Percentiles rank a stretch among this genome's conserved stretches.
Evolutionary conservation across 441 rosid genomes (phyloP).

Genomic region (Geranium incanum): DNA sequence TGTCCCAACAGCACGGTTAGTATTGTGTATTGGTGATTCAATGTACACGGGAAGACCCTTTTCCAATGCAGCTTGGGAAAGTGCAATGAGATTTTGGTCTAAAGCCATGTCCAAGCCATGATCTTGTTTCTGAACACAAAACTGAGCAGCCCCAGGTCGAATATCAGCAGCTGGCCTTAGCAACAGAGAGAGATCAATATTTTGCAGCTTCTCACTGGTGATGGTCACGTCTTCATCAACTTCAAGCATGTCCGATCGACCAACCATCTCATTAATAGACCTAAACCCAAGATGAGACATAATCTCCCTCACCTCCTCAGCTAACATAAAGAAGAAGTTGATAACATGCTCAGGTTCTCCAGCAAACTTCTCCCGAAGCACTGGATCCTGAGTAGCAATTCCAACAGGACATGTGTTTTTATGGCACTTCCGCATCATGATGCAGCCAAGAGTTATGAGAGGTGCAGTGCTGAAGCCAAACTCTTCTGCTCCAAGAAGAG

Average conservation of each 20-base stretch:
- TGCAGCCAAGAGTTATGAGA: conserved; percentile 96
- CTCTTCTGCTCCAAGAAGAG: conserved; percentile 99
- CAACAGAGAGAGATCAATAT: conserved; percentile 80
- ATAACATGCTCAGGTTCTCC: conserved; percentile 99
- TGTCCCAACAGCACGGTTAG: conserved; percentile 98
- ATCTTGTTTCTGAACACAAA: conserved; percentile 93
- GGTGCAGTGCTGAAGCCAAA: conserved; percentile 99
- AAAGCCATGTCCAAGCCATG: conserved; percentile 95
- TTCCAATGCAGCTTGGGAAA: conserved; percentile 71
- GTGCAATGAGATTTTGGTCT: conserved; percentile 63
- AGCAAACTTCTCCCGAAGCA: conserved; percentile 94
- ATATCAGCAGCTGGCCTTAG: conserved; percentile 94
- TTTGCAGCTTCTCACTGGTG: conserved; percentile 78
- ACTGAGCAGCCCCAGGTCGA: conserved; percentile 92
- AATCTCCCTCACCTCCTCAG: conserved; percentile 96
- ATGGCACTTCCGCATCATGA: conserved; percentile 99
- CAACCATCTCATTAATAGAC: conserved; percentile 83
- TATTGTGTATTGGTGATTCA: conserved; percentile 74
- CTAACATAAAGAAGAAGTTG: conserved; percentile 97
- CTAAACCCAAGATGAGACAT: conserved; percentile 93
- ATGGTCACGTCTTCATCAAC: conserved; percentile 77
- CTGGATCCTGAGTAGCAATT: conserved; percentile 99
- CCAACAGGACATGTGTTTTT: conserved; percentile 99
- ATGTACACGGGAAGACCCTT: conserved; percentile 81
- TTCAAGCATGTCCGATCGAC: conserved; percentile 98